A percentile compares a stretch with the other conserved stretches of the same genome.
These are phyloP conservation scores for Lineolata rhizophorae DNA, from an alignment of 495 filamentous ascomycete genomes.

Conservation along the genomic window DNA sequence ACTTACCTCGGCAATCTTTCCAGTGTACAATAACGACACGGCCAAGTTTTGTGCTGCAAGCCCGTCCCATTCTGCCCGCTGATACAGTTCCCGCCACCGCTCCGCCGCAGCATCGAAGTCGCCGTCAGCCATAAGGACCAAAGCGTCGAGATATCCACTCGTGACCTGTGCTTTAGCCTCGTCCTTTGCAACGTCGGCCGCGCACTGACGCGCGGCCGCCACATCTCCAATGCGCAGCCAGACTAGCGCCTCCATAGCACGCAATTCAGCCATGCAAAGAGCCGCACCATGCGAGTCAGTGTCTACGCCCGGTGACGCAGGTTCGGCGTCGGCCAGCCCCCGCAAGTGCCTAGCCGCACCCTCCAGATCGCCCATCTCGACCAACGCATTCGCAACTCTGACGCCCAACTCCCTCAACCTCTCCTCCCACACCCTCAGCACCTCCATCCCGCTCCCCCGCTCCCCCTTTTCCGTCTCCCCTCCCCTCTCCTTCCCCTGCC, in stretches of 20 bases:
- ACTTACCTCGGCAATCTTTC: no score
- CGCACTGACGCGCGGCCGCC: slow-evolving; percentile 32
- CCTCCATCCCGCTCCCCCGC: no score
- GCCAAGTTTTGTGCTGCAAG: slow-evolving; percentile 44
- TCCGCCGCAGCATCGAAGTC: slow-evolving; percentile 38
- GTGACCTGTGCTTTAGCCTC: slow-evolving; percentile 6
- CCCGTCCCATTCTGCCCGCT: slow-evolving; percentile 20
- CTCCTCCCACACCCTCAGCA: slow-evolving; percentile 38
- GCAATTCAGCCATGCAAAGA: slow-evolving; percentile 11
- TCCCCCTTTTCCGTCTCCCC: slow-evolving; percentile 8
- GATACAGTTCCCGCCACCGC: slow-evolving; percentile 38
- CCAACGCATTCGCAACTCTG: slow-evolving; percentile 51
- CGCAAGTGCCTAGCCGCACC: slow-evolving; percentile 49
- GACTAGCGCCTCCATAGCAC: slow-evolving; percentile 32
- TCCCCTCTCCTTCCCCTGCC: slow-evolving; percentile 18
- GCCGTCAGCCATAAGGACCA: slow-evolving; percentile 62
- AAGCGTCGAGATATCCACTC: slow-evolving; percentile 27
- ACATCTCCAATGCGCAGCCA: slow-evolving; percentile 59
- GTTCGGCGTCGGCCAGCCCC: slow-evolving; percentile 16
- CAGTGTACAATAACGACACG: slow-evolving; percentile 57
- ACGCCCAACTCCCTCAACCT: slow-evolving; percentile 56
- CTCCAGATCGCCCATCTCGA: slow-evolving; percentile 79
- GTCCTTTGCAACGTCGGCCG: slow-evolving; percentile 1
- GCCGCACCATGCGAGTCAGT: slow-evolving; percentile 7
- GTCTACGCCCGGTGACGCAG: no score